Base-by-base conservation (phyloP, 2,329 filamentous ascomycete species). In the Aspergillus latus region DNA sequence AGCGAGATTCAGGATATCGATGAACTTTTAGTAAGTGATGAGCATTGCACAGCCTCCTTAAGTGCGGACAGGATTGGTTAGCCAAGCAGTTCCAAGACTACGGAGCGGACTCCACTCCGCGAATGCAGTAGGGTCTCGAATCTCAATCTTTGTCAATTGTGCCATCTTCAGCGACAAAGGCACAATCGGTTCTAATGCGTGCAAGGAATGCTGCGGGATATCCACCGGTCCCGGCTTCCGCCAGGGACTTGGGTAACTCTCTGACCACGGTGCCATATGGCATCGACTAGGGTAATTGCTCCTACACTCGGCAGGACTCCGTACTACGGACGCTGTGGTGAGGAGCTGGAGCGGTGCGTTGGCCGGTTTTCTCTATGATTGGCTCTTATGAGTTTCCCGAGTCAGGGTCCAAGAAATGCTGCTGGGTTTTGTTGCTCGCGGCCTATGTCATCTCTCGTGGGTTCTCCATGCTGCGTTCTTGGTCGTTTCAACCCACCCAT, bases 71-170 rank as follows among this genome's bases (percentile, higher is more conserved):
- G 16, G 40, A 49, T 52, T 52, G 49, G 50, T 40, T 34, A 49
- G 49, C 49, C 49, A 52, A 49, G 45, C 40, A 21, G 10, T 4
- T 3, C 49, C 29, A 54, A 43, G 44, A 42, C 29, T 13, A 54
- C 21, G 26, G n/a, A 4, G 45, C 28, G 45, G 45, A 26, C 5
- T n/a, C 6, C 6, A 9, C 44, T 49, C 46, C 52, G 52, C 45
- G 21, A 29, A 15, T 54, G 49, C 49, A 51, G 51, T 32, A 54
- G 52, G 42, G 32, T 46, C 42, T 52, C n/a, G 40, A 26, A 10
- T 21, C 6, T 9, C 21, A 13, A 13, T 37, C 3, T 37, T 13
- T 13, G 10, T 37, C 11, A 37, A 11, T 37, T 5, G 34, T 11
- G 34, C 34, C 13, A 10, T 37, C 2, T 13, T 13, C 34, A 37